These are phyloP conservation scores for Geosmithia flava DNA, from an alignment of 2,329 filamentous ascomycete species.

Conservation along the genomic window DNA sequence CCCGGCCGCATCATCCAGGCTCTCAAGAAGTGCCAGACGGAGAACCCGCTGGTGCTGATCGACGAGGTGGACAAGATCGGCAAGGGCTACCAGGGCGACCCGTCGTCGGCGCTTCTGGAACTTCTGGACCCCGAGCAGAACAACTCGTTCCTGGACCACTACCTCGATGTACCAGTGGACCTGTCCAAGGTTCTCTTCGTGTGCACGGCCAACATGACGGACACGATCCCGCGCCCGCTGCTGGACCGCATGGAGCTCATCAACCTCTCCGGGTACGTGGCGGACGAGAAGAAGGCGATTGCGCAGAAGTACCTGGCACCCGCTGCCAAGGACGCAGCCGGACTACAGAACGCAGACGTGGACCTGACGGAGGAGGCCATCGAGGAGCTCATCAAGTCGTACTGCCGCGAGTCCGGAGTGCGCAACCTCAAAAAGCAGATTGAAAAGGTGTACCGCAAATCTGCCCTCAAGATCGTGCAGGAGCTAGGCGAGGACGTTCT, in stretches of 20 bases:
- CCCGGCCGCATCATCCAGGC: constrained; percentile 97
- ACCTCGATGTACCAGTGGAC: constrained; percentile 96
- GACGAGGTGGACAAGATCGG: constrained; percentile 99
- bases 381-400: constrained; percentile 94
- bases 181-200: constrained; percentile 96
- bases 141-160: constrained; percentile 92
- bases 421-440: constrained; percentile 99
- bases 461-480: constrained; percentile 91
- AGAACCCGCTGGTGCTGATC: constrained; percentile 92
- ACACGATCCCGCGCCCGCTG: constrained; percentile 88
- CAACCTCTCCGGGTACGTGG: constrained; percentile 87
- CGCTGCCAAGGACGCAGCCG: constrained; percentile 86
- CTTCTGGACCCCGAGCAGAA: constrained; percentile 96
- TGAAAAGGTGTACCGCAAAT: constrained; percentile 96
- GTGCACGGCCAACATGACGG: constrained; percentile 97
- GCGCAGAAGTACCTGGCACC: constrained; percentile 87
- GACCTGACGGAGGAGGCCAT: constrained; percentile 76
- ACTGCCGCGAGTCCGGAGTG: constrained; percentile 93
- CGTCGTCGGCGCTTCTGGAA: constrained; percentile 85
- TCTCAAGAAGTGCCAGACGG: constrained; percentile 96
- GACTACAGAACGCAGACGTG: constrained; percentile 85
- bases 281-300: constrained; percentile 98
- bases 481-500: constrained; percentile 80
- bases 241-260: constrained; percentile 98
- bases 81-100: constrained; percentile 90